These are phyloP conservation scores for Histomonas meleagridis DNA, from an alignment of 208 protist species.

Conservation along the genomic window DNA sequence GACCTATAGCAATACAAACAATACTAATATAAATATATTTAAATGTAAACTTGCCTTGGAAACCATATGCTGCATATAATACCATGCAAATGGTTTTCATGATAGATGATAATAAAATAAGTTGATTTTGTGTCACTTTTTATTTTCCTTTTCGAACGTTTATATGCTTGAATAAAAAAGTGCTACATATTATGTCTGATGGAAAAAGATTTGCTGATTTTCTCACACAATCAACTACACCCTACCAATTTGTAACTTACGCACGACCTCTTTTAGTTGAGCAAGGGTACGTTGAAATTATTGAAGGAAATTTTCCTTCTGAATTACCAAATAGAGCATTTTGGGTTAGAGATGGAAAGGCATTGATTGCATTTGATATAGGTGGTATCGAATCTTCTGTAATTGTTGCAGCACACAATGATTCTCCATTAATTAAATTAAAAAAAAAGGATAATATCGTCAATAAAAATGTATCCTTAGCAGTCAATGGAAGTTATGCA, in stretches of 20 bases:
- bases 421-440: not conserved
- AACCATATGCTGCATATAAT: not conserved
- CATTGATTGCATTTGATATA: not conserved
- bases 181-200: no score
- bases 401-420: not conserved
- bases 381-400: not conserved
- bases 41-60: not conserved
- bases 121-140: not conserved
- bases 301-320: not conserved
- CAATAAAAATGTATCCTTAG: no score
- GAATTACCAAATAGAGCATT: not conserved
- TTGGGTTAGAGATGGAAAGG: not conserved
- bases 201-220: not conserved
- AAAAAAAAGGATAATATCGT: not conserved
- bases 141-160: no score
- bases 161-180: no score
- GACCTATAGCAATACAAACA: not conserved
- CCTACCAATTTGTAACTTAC: not conserved
- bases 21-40: not conserved
- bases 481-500: not conserved
- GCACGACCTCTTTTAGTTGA: not conserved
- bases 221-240: not conserved
- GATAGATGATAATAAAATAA: not conserved
- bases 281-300: not conserved
- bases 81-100: not conserved